Evolutionary conservation across 2,329 filamentous ascomycete species (phyloP).

Genomic region (Colletotrichum incanum): DNA sequence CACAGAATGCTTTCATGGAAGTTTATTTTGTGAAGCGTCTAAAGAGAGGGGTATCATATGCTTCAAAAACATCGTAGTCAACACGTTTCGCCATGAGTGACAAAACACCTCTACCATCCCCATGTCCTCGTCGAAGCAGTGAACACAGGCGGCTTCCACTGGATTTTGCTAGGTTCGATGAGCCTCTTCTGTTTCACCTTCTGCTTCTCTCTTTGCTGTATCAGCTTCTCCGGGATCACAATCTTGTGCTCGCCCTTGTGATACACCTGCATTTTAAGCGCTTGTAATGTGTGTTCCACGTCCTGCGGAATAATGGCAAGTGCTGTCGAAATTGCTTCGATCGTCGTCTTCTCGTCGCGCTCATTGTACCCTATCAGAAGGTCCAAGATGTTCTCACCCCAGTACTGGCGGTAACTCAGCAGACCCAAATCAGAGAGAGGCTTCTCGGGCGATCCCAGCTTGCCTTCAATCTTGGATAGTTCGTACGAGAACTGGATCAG

Average conservation of each 20-base stretch:
- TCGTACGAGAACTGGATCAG: conserved; percentile 99
- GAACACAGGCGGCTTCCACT: conserved; percentile 98
- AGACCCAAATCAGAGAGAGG: conserved; percentile 94
- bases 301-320: conserved; percentile 98
- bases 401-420: conserved; percentile 95
- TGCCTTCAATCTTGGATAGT: conserved; percentile 93
- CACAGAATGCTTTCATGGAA: not conserved
- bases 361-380: conserved; percentile 82
- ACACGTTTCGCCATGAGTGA: not conserved
- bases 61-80: conserved; percentile 29
- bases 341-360: conserved; percentile 80
- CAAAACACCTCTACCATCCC: conserved; percentile 79
- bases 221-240: conserved; percentile 87
- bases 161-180: conserved; percentile 84
- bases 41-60: conserved; percentile 35
- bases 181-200: conserved; percentile 82
- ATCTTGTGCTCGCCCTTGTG: conserved; percentile 98
- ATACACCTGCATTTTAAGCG: conserved; percentile 94
- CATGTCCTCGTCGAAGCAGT: conserved; percentile 91
- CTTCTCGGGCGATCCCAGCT: conserved; percentile 96
- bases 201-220: conserved; percentile 85
- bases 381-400: conserved; percentile 95
- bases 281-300: conserved; percentile 94
- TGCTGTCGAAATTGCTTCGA: conserved; percentile 84
- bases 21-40: not conserved